Evolutionary conservation across 495 filamentous ascomycete species (phyloP).

Genomic region (Penicillium verhagenii): DNA sequence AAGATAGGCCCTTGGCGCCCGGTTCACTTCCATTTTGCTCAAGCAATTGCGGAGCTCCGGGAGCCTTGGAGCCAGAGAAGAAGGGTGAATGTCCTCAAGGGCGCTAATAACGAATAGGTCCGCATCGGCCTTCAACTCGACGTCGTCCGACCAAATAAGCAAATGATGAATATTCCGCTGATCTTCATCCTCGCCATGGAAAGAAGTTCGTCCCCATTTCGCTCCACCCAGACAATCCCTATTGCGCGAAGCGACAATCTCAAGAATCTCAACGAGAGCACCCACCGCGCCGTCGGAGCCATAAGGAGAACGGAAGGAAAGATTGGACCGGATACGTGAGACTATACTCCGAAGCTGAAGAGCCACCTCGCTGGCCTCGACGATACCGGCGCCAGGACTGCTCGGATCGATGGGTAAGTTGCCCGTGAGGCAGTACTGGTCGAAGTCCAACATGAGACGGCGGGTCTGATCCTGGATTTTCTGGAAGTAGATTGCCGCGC

Average conservation of each 20-base stretch:
- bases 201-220: conserved; percentile 36
- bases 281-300: conserved; percentile 40
- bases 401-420: conserved; percentile 19
- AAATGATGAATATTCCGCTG: conserved; percentile 50
- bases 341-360: conserved; percentile 34
- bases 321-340: conserved; percentile 36
- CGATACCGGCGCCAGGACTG: conserved; percentile 11
- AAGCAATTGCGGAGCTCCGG: conserved; percentile 35
- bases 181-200: conserved; percentile 45
- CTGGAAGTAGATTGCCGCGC: conserved; percentile 49
- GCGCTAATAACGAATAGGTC: conserved; percentile 46
- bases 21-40: conserved; percentile 40
- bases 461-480: conserved; percentile 41
- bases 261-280: conserved; percentile 42
- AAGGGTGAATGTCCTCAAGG: conserved; percentile 34
- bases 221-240: conserved; percentile 44
- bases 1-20: conserved; percentile 38
- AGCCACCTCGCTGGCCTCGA: conserved; percentile 36
- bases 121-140: conserved; percentile 25
- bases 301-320: conserved; percentile 34
- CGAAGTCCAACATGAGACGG: conserved; percentile 40
- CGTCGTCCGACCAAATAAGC: conserved; percentile 43
- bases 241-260: conserved; percentile 44
- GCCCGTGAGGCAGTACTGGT: conserved; percentile 41
- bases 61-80: conserved; percentile 33